Evolutionary conservation across 805 yeast genomes (phyloP).

Genomic region (Saccharomycopsis schoenii): DNA sequence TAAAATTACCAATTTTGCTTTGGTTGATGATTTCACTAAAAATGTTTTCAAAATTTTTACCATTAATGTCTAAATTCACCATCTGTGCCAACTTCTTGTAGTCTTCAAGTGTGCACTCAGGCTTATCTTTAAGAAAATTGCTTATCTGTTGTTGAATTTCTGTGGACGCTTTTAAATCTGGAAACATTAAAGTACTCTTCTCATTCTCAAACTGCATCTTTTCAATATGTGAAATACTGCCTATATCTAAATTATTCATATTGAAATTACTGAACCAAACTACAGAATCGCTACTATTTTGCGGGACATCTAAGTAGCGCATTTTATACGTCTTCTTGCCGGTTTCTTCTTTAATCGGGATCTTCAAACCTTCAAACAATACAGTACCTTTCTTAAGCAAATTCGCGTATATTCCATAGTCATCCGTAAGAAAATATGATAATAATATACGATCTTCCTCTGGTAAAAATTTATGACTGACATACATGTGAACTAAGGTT

Average conservation of each 20-base stretch:
- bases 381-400: neutral
- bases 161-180: neutral
- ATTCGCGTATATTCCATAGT: neutral
- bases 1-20: neutral
- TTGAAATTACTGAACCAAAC: slow-evolving; percentile 1
- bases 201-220: neutral
- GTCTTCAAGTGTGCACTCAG: neutral
- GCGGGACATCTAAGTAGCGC: slow-evolving; percentile 4
- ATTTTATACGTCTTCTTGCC: neutral
- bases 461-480: slow-evolving; percentile 2
- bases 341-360: neutral
- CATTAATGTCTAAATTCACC: neutral
- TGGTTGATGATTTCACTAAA: neutral
- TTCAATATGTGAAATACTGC: neutral
- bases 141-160: neutral
- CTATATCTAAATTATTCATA: neutral
- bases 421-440: neutral
- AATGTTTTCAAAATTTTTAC: neutral
- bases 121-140: neutral
- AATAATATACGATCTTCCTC: neutral
- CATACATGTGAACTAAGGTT: slow-evolving; percentile 1
- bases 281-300: neutral
- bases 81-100: neutral
- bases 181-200: neutral
- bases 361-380: slow-evolving; percentile 6